Conservation (phyloP, 1,284 basidiomycete genomes). For the Thecaphora thlaspeos region DNA sequence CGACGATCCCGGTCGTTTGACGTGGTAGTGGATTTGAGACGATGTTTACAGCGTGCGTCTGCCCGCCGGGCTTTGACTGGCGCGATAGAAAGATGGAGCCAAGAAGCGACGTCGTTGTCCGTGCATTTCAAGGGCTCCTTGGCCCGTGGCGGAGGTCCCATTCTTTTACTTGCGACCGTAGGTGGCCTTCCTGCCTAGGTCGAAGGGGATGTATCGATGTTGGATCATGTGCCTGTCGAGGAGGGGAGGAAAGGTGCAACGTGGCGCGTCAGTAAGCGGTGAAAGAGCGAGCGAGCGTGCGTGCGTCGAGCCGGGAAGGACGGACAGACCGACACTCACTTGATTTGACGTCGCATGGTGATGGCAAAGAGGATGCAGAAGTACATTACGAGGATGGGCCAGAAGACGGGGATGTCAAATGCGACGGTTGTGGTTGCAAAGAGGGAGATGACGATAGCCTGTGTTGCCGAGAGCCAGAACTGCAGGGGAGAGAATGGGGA, state of each 20-base stretch:
- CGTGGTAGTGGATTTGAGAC: too few relatives aligned
- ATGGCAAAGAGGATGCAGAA: conserved; percentile 59
- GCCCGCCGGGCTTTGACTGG: too few relatives aligned
- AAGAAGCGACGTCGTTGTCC: too few relatives aligned
- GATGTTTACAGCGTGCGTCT: too few relatives aligned
- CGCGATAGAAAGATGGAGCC: too few relatives aligned
- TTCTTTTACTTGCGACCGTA: conserved; percentile 44
- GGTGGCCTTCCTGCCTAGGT: conserved; percentile 74
- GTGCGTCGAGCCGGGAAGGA: neutral
- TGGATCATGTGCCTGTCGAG: conserved; percentile 89
- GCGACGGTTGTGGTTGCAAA: conserved; percentile 58
- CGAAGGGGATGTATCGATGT: conserved; percentile 84
- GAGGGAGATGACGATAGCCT: conserved; percentile 78
- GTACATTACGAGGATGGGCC: conserved; percentile 93
- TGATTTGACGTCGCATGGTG: conserved; percentile 59
- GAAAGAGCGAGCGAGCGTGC: conserved; percentile 6
- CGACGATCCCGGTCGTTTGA: too few relatives aligned
- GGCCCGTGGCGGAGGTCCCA: too few relatives aligned
- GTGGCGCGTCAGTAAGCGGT: conserved; percentile 8
- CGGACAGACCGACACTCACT: conserved; percentile 33
- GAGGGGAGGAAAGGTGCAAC: neutral
- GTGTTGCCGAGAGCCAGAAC: conserved; percentile 83
- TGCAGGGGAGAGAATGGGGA: conserved; percentile 21
- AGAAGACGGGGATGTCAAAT: conserved; percentile 96
- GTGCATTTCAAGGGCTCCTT: too few relatives aligned